Percentiles rank a stretch among this genome's conserved stretches.
Conservation (phyloP, 306 rosid genomes). For the Abrus pulchellus region DNA sequence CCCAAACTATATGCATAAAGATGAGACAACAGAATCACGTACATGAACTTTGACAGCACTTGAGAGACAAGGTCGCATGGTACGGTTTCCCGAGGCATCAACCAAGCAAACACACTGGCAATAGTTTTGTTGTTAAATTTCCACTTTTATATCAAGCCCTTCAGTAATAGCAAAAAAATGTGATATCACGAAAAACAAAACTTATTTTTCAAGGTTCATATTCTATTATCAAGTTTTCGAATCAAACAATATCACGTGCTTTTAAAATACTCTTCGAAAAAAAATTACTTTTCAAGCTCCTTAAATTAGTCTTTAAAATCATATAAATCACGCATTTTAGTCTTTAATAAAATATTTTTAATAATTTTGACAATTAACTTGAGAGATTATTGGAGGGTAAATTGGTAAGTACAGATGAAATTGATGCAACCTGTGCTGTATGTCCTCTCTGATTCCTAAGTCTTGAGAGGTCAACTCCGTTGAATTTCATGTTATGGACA, state of each 20-base stretch:
- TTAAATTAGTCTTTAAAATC: too few species aligned
- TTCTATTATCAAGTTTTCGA: too few species aligned
- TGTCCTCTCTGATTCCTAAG: conserved; percentile 74
- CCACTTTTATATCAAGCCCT: conserved; percentile 32
- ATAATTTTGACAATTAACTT: too few species aligned
- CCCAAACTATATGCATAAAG: not conserved
- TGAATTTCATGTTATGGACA: conserved; percentile 69
- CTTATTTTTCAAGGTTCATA: not conserved
- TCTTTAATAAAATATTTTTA: too few species aligned
- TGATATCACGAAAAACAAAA: not conserved
- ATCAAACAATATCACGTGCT: not conserved
- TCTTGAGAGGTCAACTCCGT: conserved; percentile 75
- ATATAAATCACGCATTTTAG: too few species aligned
- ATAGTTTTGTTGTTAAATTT: conserved; percentile 40
- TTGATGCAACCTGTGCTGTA: conserved; percentile 77
- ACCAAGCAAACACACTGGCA: conserved; percentile 92
- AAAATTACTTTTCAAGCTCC: too few species aligned
- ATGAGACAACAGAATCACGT: conserved; percentile 22
- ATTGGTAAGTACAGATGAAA: not conserved
- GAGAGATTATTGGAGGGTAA: too few species aligned
- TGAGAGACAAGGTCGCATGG: conserved; percentile 92
- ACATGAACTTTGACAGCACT: conserved; percentile 90
- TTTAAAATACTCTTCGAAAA: too few species aligned
- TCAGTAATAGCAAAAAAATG: not conserved
- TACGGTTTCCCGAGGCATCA: conserved; percentile 78